phyloP scores from a whole-genome alignment of 2,329 filamentous ascomycete species.

The Aspergillus floridensis region DNA sequence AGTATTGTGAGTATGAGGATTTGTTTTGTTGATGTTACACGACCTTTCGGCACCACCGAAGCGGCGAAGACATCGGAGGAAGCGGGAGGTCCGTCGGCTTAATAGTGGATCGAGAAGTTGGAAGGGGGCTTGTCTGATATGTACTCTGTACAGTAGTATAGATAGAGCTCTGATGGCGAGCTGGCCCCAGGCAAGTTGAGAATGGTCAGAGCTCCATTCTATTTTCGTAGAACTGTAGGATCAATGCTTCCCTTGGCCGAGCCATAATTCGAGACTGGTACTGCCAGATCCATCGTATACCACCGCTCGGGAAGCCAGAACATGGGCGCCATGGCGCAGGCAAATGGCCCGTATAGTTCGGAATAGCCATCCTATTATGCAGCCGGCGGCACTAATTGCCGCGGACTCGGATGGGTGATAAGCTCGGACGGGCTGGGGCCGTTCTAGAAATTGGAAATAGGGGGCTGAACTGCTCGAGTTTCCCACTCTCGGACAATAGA shows the following conservation, averaged over 20 bases:
- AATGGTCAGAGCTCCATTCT: not conserved
- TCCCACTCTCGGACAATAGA: not conserved
- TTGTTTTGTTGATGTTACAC: too few species aligned
- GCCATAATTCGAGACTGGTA: not conserved
- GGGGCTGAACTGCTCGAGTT: not conserved
- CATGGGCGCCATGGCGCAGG: too few species aligned
- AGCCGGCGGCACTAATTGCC: not conserved
- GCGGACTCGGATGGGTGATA: not conserved
- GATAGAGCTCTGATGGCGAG: not conserved
- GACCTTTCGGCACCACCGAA: too few species aligned
- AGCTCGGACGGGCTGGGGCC: not conserved
- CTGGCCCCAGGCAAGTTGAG: not conserved
- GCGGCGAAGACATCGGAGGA: too few species aligned
- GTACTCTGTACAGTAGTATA: too few species aligned
- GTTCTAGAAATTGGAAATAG: not conserved
- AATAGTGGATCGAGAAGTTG: too few species aligned
- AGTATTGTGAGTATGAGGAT: not conserved
- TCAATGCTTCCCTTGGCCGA: not conserved
- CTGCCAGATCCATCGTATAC: not conserved
- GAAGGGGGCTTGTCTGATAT: too few species aligned
- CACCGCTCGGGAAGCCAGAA: not conserved
- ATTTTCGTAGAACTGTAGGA: not conserved
- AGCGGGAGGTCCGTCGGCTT: too few species aligned
- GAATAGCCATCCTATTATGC: not conserved
- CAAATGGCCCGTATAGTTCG: not conserved